Evolutionary conservation across 305 asterid genomes (phyloP), one percentile per base, ranked within the genome.

Genomic region (Ilex paraguariensis): DNA sequence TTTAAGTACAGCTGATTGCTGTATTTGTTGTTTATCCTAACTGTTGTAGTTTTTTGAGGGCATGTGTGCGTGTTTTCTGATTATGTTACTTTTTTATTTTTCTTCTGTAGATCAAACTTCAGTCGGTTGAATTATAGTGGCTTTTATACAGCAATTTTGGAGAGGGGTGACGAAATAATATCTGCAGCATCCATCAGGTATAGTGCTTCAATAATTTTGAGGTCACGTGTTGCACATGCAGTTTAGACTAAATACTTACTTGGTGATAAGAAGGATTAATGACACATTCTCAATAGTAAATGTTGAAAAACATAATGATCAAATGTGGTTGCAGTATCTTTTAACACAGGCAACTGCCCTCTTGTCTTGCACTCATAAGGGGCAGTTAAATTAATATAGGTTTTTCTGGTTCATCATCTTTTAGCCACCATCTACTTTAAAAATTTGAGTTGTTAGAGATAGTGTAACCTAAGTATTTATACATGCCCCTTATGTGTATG

Each of bases 171-270:
- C 76, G 99, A 94, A 70, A 75, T 91, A 70, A 75, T 94, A 52
- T 77, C 90, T 73, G 92, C 91, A 31, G 98, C 99, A 44, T 87
- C 93, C 66, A 76, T 94, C 75, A 94, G 99, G 99, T 94, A 83
- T 58, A 67, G 58, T 45, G 60, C 63, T 70, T 57, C 44, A 33
- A 21, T 36, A 44, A 63, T 64, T 11, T 63, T 63, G 36, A 50
- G 3, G 1, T 49, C 11, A 49, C 11, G 53, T 49, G 11, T 7
- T 49, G 53, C 15, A 49, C 5, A 49, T 49, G 14, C 53, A 7
- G 16, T 49, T n/a, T 11, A 11, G 53, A 49, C 13, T 11, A 49
- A 7, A 49, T 11, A 49, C 13, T 49, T 49, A 7, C 11, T 49
- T n/a, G 11, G 4, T 11, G 53, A 12, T 0, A 49, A 17, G 31